phyloP scores from a whole-genome alignment of 177 flowering plant genomes.

The Tripterygium wilfordii region DNA sequence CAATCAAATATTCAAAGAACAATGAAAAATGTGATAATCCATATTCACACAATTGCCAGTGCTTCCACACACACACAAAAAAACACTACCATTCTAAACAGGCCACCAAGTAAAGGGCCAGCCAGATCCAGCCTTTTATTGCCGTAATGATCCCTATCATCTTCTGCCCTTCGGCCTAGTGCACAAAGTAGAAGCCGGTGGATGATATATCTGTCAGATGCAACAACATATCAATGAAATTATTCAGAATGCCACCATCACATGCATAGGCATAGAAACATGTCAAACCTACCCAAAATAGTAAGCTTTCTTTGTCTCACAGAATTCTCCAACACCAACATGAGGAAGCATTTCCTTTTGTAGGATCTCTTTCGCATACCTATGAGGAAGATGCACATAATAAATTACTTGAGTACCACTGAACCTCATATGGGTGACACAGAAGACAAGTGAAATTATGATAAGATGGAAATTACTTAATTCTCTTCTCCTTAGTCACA shows the following conservation, averaged over 20 bases:
- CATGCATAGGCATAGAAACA: neutral
- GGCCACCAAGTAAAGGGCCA: conserved; percentile 94
- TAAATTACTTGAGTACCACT: neutral
- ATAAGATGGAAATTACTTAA: too few relatives aligned
- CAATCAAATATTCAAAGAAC: neutral
- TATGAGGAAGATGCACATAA: conserved; percentile 12
- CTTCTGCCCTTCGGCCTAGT: conserved; percentile 92
- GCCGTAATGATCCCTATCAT: conserved; percentile 98
- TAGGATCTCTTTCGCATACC: conserved; percentile 96
- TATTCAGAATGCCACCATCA: neutral
- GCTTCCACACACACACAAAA: neutral
- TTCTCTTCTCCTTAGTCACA: conserved; percentile 89
- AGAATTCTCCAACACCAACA: conserved; percentile 90
- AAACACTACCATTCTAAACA: conserved; percentile 83
- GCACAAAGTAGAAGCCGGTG: conserved; percentile 93
- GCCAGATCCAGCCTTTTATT: conserved; percentile 99
- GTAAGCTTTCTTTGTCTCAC: conserved; percentile 97
- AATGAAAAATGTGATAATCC: neutral
- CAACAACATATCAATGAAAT: neutral
- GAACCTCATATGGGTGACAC: too few relatives aligned
- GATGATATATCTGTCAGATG: conserved; percentile 66
- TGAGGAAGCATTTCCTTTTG: conserved; percentile 99
- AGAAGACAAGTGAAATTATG: too few relatives aligned
- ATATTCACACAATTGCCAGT: neutral
- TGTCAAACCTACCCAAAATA: conserved; percentile 71